These are phyloP conservation scores for Pisolithus sp. DNA, from an alignment of 768 basidiomycete species.

Conservation along the genomic window DNA sequence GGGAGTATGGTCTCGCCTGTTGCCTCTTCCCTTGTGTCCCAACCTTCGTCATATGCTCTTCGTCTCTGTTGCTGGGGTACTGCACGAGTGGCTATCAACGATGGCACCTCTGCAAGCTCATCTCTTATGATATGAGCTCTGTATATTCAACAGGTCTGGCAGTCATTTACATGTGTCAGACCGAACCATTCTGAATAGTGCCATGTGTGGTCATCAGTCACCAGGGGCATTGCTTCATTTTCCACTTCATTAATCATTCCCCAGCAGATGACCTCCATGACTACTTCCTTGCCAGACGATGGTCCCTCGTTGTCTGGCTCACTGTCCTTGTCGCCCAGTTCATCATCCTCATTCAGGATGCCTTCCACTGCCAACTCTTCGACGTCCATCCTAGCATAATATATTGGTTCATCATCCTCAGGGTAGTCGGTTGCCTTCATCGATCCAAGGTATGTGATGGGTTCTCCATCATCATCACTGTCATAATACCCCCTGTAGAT, in stretches of 20 bases:
- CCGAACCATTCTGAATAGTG: not conserved
- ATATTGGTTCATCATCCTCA: not conserved
- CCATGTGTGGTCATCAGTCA: not conserved
- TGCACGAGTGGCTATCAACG: too few relatives aligned
- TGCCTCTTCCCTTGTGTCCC: too few relatives aligned
- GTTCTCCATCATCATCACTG: not conserved
- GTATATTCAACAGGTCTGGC: not conserved
- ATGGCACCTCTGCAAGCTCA: too few relatives aligned
- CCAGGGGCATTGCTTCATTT: not conserved
- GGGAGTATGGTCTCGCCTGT: too few relatives aligned
- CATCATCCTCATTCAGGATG: too few relatives aligned
- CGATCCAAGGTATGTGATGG: not conserved
- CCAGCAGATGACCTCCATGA: not conserved
- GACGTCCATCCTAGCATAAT: not conserved
- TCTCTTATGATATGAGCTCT: too few relatives aligned
- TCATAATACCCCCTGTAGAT: not conserved
- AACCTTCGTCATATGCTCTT: too few relatives aligned
- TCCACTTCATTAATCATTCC: not conserved
- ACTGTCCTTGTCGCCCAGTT: too few relatives aligned
- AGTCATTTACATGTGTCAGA: not conserved
- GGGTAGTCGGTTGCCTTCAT: not conserved
- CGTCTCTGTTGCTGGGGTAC: too few relatives aligned
- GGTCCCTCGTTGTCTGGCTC: too few relatives aligned
- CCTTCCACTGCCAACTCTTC: too few relatives aligned
- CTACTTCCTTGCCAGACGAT: too few relatives aligned